These are phyloP conservation scores for Schizochytrium sp. DNA, from an alignment of 108 stramenopile genomes.

Conservation along the genomic window DNA sequence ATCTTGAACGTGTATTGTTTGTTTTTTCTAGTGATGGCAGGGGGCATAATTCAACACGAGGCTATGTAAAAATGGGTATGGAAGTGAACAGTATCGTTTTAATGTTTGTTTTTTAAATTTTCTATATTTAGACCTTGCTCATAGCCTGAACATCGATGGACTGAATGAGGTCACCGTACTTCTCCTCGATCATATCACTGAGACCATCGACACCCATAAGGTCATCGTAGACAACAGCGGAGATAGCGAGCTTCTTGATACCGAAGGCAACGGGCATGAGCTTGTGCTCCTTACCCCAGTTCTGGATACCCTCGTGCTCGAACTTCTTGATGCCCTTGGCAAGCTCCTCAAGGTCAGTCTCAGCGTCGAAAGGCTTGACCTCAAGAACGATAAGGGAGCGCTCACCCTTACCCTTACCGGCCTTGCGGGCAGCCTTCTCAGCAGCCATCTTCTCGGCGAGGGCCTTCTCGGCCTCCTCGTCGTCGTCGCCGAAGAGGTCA, in stretches of 20 bases:
- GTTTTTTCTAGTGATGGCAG: no score
- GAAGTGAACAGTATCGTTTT: not conserved
- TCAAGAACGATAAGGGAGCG: conserved; percentile 76
- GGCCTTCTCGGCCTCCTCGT: conserved; percentile 54
- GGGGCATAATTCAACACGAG: no score
- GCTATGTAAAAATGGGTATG: no score
- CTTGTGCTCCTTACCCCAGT: conserved; percentile 77
- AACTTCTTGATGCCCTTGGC: conserved; percentile 71
- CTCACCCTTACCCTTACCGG: conserved; percentile 62
- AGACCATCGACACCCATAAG: conserved; percentile 64
- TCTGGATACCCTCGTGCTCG: conserved; percentile 69
- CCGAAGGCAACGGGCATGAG: conserved; percentile 76
- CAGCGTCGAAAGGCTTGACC: conserved; percentile 78
- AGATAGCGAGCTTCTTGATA: conserved; percentile 77
- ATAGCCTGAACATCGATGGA: conserved; percentile 65
- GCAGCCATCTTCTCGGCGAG: conserved; percentile 60
- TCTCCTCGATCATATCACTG: conserved; percentile 65
- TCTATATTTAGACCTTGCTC: conserved; percentile 65
- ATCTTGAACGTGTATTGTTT: no score
- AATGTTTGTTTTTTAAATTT: not conserved
- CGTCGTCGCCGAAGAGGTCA: conserved; percentile 50
- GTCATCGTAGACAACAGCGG: conserved; percentile 75
- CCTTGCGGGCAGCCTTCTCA: conserved; percentile 61
- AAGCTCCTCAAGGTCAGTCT: conserved; percentile 72
- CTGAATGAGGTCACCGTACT: conserved; percentile 66